These are phyloP conservation scores for Lenwebbia sp. DNA, from an alignment of 345 rosid species.

Conservation along the genomic window DNA sequence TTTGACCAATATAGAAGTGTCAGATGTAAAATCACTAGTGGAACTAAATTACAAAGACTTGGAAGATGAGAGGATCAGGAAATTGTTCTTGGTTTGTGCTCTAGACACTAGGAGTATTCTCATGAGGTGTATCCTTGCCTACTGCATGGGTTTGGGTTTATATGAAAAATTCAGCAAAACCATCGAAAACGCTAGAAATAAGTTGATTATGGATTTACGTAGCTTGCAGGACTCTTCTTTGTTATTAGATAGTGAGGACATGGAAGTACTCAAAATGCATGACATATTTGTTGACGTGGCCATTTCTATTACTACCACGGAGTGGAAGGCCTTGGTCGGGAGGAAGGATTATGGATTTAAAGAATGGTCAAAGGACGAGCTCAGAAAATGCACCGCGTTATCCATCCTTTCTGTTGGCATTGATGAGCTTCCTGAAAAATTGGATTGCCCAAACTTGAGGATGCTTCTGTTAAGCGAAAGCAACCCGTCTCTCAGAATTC, in stretches of 20 bases:
- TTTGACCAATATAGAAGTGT: neutral
- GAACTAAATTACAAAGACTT: neutral
- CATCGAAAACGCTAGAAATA: neutral
- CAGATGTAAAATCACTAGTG: neutral
- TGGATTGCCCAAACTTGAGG: neutral
- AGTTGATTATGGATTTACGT: neutral
- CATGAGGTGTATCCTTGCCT: neutral
- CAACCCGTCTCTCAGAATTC: neutral
- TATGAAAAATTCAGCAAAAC: neutral
- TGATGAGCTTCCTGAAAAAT: neutral
- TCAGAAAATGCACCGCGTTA: neutral
- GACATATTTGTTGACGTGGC: neutral
- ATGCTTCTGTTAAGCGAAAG: fast-evolving
- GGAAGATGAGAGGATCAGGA: neutral
- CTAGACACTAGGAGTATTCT: neutral
- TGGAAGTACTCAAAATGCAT: neutral
- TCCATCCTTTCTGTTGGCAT: neutral
- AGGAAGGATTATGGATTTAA: neutral
- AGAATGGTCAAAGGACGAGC: neutral
- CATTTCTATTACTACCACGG: neutral
- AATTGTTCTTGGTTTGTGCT: neutral
- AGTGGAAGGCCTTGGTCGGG: neutral
- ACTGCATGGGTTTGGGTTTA: neutral
- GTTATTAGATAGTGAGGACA: neutral
- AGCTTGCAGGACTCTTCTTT: neutral